Evolutionary conservation across 495 filamentous ascomycete genomes (phyloP), one percentile per base, ranked within the genome.

Genomic region (Aspergillus avenaceus): DNA sequence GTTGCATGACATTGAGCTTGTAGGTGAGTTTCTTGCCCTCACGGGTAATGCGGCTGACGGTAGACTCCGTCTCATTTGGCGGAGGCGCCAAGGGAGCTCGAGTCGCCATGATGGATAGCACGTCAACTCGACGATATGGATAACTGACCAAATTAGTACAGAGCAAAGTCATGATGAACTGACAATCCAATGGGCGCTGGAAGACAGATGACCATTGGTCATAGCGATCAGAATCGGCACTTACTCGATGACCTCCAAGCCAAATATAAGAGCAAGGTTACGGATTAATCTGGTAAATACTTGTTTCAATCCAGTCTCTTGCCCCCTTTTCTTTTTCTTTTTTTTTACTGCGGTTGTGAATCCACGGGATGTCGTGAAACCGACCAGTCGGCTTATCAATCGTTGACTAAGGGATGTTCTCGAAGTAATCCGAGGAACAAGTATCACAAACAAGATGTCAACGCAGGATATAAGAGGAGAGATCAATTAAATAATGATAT

Each of bases 21-120:
- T 98, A 98, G 48, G 83, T 89, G 51, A 97, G 75, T 46, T 80
- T 82, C 60, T 85, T 85, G 45, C 90, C 90, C 53, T 91, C 84
- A 52, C 82, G 86, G 25, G 91, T 95, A 23, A 82, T 69, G 31
- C 92, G 82, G 45, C 77, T 82, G 58, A 76, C 71, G 37, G 68
- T 69, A 58, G 76, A 75, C 45, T 71, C 69, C 14, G 78, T 84
- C 70, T 89, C 82, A 54, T 85, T 84, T 21, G 65, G 52, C 32
- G 68, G 70, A 29, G 65, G 57, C 58, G 71, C 57, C 24, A 63
- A 52, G 19, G 59, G 51, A 50, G 62, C 50, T 67, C 66, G 60
- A 9, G 57, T 43, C 18, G 70, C 63, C 64, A 73, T 73, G 50
- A 49, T 36, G 21, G 21, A 24, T 11, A 22, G 2, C 16, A 4